A percentile compares a stretch with the other conserved stretches of the same genome.
phyloP scores from a whole-genome alignment of 1,139 yeast species.

The Nematodospora anomalae region DNA sequence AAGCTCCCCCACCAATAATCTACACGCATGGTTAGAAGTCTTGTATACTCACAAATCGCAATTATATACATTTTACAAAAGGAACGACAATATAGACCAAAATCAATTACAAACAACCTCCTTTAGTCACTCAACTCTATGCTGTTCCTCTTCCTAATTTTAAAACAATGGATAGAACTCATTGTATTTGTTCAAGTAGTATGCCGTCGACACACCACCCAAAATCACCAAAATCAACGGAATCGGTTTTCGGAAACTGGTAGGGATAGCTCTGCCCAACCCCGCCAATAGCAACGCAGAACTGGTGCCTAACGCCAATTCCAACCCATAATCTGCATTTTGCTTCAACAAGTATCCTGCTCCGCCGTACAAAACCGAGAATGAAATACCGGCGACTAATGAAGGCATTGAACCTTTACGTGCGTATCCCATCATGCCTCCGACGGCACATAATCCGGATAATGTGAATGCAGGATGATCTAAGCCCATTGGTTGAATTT shows the following conservation, averaged over 20 bases:
- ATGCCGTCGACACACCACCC: conserved; percentile 66
- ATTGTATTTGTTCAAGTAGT: conserved; percentile 67
- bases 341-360: conserved; percentile 77
- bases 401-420: conserved; percentile 81
- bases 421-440: conserved; percentile 71
- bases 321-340: conserved; percentile 79
- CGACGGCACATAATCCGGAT: conserved; percentile 70
- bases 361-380: conserved; percentile 67
- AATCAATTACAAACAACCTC: too few species aligned
- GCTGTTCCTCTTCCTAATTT: too few species aligned
- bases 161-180: conserved; percentile 55
- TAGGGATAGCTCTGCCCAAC: conserved; percentile 61
- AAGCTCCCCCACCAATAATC: too few species aligned
- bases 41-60: too few species aligned
- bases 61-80: too few species aligned
- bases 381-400: conserved; percentile 70
- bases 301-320: conserved; percentile 75
- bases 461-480: conserved; percentile 81
- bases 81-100: too few species aligned
- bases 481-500: too few species aligned
- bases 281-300: conserved; percentile 67
- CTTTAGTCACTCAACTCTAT: too few species aligned
- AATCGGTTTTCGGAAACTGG: conserved; percentile 66
- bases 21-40: too few species aligned
- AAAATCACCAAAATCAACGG: conserved; percentile 66